phyloP scores from a whole-genome alignment of 2,329 filamentous ascomycete species.

The Pseudogymnoascus sp. region DNA sequence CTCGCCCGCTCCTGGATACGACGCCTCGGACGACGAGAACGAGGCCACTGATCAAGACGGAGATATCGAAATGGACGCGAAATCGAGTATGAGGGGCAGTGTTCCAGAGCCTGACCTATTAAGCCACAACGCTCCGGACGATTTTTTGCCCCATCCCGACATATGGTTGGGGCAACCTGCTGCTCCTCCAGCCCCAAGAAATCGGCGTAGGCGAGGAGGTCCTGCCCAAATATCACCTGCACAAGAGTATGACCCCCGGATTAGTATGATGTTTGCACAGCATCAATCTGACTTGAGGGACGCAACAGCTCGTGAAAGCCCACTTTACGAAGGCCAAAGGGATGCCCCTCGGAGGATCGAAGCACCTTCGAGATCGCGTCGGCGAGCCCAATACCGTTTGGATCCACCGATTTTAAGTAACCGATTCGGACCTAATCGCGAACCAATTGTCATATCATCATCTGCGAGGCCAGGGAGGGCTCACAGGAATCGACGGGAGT shows the following conservation, averaged over 20 bases:
- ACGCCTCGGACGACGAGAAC: constrained; percentile 18
- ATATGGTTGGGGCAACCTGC: constrained; percentile 11
- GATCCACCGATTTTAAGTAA: constrained; percentile 10
- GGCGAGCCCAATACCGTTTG: constrained; percentile 20
- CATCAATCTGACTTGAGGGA: constrained; percentile 24
- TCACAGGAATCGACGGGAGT: constrained; percentile 10
- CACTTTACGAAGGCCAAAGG: constrained; percentile 16
- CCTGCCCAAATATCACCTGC: constrained; percentile 7
- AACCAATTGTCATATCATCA: constrained; percentile 7
- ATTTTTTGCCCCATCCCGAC: background rate
- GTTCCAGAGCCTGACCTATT: background rate
- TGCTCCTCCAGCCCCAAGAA: constrained; percentile 21
- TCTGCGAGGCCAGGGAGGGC: background rate
- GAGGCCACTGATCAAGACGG: constrained; percentile 27
- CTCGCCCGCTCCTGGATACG: constrained; percentile 19
- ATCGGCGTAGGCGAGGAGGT: constrained; percentile 15
- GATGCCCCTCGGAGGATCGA: constrained; percentile 17
- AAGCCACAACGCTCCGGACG: background rate
- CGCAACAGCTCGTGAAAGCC: constrained; percentile 14
- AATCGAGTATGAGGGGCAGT: background rate
- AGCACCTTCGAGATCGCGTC: constrained; percentile 18
- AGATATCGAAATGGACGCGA: constrained; percentile 30
- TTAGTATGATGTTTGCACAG: constrained; percentile 28
- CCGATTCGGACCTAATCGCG: background rate
- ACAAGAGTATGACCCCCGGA: constrained; percentile 26